Conservation (phyloP, 345 rosid genomes). For the Ricinus communis region DNA sequence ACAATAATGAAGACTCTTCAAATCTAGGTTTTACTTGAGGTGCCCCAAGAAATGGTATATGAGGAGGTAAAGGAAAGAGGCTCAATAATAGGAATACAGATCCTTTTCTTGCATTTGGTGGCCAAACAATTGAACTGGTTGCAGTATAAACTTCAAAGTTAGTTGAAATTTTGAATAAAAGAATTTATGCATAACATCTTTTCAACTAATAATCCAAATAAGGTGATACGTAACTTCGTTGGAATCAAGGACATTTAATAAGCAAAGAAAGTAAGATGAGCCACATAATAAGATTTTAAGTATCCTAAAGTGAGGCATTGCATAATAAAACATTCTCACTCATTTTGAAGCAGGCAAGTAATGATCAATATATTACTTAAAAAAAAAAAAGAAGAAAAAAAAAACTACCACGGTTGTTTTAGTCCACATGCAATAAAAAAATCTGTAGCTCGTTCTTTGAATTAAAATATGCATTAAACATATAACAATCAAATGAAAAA, state of each 20-base stretch:
- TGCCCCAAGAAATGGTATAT: background rate
- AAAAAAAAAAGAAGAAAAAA: too few relatives aligned
- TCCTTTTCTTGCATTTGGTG: background rate
- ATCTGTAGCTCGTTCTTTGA: background rate
- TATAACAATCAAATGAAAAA: background rate
- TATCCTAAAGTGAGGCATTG: background rate
- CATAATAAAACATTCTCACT: too few relatives aligned
- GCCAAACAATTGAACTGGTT: background rate
- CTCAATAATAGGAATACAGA: background rate
- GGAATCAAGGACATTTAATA: background rate
- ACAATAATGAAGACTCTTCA: background rate
- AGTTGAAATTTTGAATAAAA: background rate
- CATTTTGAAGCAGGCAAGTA: too few relatives aligned
- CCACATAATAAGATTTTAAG: background rate
- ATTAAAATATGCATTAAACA: background rate
- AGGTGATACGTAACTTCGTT: background rate
- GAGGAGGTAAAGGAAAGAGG: background rate
- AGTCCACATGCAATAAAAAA: constrained; percentile 1
- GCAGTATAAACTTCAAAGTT: background rate
- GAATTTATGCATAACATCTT: background rate
- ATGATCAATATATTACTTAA: too few relatives aligned
- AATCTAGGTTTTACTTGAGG: background rate
- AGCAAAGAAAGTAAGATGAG: background rate
- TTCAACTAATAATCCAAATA: background rate
- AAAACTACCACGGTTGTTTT: too few relatives aligned